Conservation (phyloP, 768 basidiomycete species). For the Mycena crocata region DNA sequence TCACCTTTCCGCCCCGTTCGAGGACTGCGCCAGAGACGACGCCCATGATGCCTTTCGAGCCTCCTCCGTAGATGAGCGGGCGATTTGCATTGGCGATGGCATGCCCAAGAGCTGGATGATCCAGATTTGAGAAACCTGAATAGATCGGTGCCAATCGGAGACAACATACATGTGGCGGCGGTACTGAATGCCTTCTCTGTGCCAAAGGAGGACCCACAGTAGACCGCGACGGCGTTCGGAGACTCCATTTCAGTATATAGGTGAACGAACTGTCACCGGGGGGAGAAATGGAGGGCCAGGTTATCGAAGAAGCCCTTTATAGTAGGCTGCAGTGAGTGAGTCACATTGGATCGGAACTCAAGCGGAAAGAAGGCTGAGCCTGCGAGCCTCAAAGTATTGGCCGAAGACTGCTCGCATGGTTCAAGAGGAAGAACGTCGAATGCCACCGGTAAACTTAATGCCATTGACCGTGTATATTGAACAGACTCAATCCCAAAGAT, state of each 20-base stretch:
- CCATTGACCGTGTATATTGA: no score
- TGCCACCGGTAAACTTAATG: no score
- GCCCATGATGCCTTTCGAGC: slow-evolving; percentile 88
- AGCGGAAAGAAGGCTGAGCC: no score
- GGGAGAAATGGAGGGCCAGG: no score
- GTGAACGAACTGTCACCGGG: no score
- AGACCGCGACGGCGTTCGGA: slow-evolving; percentile 72
- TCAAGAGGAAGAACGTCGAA: no score
- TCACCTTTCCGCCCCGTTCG: slow-evolving; percentile 75
- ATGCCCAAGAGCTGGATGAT: slow-evolving; percentile 70
- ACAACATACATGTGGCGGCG: slow-evolving; percentile 76
- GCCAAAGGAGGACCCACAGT: slow-evolving; percentile 85
- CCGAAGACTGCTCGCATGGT: no score
- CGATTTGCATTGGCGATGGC: slow-evolving; percentile 72
- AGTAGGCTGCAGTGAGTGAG: no score
- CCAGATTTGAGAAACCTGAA: slow-evolving; percentile 5
- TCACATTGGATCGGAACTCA: no score
- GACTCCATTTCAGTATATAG: background rate
- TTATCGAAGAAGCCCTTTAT: no score
- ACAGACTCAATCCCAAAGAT: no score
- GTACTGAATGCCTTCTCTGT: slow-evolving; percentile 66
- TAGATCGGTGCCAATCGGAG: slow-evolving; percentile 3
- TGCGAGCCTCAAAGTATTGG: no score
- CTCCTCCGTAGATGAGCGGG: slow-evolving; percentile 90
- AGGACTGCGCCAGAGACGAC: slow-evolving; percentile 74